Percentiles rank a stretch among this genome's conserved stretches.
These are phyloP conservation scores for Candida wancherniae DNA, from an alignment of 805 yeast species.

Conservation along the genomic window DNA sequence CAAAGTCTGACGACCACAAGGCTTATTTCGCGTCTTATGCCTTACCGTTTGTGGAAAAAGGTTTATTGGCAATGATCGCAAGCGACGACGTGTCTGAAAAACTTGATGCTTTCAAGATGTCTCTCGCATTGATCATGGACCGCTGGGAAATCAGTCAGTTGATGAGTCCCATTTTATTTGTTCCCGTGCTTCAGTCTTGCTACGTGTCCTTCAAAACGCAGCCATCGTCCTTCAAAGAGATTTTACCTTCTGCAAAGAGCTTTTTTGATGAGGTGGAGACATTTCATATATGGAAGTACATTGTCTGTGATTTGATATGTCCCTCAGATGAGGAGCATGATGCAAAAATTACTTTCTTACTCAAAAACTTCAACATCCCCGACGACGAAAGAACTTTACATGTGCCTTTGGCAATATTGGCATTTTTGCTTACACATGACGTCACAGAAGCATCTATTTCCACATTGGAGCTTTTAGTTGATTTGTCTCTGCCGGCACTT, in stretches of 20 bases:
- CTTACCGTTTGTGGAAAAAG: slow-evolving; percentile 42
- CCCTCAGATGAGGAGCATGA: too few relatives aligned
- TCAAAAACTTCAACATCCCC: slow-evolving; percentile 62
- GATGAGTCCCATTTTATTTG: slow-evolving; percentile 64
- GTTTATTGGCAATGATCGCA: slow-evolving; percentile 47
- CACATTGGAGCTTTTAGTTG: slow-evolving; percentile 42
- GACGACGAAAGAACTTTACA: slow-evolving; percentile 89
- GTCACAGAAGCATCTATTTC: slow-evolving; percentile 29
- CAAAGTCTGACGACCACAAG: slow-evolving; percentile 18
- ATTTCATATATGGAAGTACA: slow-evolving; percentile 65
- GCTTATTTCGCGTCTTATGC: slow-evolving; percentile 60
- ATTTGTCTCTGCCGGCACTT: too few relatives aligned
- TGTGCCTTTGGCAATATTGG: slow-evolving; percentile 63
- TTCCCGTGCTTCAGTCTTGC: slow-evolving; percentile 57
- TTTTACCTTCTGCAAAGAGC: slow-evolving; percentile 54
- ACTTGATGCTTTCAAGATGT: slow-evolving; percentile 56
- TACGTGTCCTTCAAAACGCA: slow-evolving; percentile 13
- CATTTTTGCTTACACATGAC: slow-evolving; percentile 29
- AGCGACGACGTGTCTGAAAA: slow-evolving; percentile 28
- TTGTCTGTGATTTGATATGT: slow-evolving; percentile 45
- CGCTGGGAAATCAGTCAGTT: slow-evolving; percentile 89
- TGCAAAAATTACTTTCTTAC: slow-evolving; percentile 56
- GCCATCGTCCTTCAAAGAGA: slow-evolving; percentile 22
- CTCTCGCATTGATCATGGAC: slow-evolving; percentile 70
- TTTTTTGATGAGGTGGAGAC: slow-evolving; percentile 89